A percentile compares a stretch with the other conserved stretches of the same genome.
Conservation (phyloP, 352 stramenopile genomes). For the Globisporangium nodosum region DNA sequence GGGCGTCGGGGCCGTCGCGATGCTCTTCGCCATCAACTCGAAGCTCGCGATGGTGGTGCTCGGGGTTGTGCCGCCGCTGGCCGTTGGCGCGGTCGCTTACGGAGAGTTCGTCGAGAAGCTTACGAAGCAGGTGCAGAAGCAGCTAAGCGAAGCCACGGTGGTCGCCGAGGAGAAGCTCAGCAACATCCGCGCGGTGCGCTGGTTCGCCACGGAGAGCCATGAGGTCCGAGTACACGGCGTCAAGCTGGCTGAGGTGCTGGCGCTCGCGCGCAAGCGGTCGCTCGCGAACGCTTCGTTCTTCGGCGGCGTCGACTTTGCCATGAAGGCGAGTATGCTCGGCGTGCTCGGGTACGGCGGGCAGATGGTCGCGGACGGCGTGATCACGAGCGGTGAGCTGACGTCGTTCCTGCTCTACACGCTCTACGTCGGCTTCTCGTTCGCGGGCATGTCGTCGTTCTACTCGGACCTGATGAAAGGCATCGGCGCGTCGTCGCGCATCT, state of each 20-base stretch:
- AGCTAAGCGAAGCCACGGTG: conserved; percentile 87
- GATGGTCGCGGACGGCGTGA: conserved; percentile 78
- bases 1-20: conserved; percentile 74
- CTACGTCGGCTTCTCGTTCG: conserved; percentile 87
- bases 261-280: conserved; percentile 60
- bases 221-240: conserved; percentile 53
- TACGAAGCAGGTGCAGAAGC: conserved; percentile 86
- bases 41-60: conserved; percentile 89
- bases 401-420: conserved; percentile 93
- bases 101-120: conserved; percentile 83
- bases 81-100: conserved; percentile 83
- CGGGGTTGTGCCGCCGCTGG: conserved; percentile 88
- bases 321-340: conserved; percentile 87
- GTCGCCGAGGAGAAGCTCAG: conserved; percentile 91
- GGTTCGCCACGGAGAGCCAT: conserved; percentile 79
- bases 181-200: conserved; percentile 91
- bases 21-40: conserved; percentile 91
- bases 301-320: conserved; percentile 72
- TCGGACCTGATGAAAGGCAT: conserved; percentile 88
- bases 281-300: conserved; percentile 83
- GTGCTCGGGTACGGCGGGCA: conserved; percentile 91
- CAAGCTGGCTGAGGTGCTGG: conserved; percentile 62
- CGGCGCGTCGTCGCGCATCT: conserved; percentile 84
- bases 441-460: conserved; percentile 90
- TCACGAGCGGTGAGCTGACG: conserved; percentile 89